Percentiles rank a stretch among this genome's conserved stretches.
Conservation (phyloP, 2,329 filamentous ascomycete genomes). For the Coniochaeta sp. region DNA sequence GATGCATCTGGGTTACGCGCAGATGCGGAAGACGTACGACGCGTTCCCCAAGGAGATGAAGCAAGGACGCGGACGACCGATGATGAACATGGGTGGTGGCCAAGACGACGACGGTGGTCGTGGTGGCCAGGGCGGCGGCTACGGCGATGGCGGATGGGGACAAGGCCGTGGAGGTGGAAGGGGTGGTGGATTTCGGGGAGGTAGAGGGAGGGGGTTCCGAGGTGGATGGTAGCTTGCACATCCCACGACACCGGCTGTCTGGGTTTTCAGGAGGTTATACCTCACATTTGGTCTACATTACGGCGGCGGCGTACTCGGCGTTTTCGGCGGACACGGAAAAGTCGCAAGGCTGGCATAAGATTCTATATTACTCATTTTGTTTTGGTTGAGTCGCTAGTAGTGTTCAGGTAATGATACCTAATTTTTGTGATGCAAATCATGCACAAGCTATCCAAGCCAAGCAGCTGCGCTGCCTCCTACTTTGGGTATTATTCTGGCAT, state of each 20-base stretch:
- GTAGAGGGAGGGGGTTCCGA: constrained; percentile 36
- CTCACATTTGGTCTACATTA: neutral
- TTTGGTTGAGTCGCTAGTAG: neutral
- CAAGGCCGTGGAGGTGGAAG: constrained; percentile 41
- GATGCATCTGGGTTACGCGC: constrained; percentile 97
- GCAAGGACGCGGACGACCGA: constrained; percentile 47
- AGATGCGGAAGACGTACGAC: constrained; percentile 93
- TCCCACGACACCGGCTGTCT: neutral
- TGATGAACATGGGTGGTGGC: constrained; percentile 31
- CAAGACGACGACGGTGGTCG: constrained; percentile 21
- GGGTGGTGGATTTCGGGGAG: constrained; percentile 32
- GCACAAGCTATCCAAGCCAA: neutral
- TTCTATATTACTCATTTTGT: neutral
- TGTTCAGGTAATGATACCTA: neutral
- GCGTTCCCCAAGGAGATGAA: constrained; percentile 82
- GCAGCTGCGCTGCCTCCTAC: neutral
- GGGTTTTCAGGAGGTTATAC: neutral
- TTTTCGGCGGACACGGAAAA: neutral
- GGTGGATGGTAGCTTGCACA: constrained; percentile 33
- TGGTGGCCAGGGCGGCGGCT: neutral
- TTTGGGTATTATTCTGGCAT: neutral
- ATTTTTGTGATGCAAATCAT: neutral
- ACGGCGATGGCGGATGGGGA: constrained; percentile 28
- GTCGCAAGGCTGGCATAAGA: neutral
- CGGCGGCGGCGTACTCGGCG: constrained; percentile 6